phyloP scores from a whole-genome alignment of 2,329 filamentous ascomycete species.

The Aspergillus terreus region DNA sequence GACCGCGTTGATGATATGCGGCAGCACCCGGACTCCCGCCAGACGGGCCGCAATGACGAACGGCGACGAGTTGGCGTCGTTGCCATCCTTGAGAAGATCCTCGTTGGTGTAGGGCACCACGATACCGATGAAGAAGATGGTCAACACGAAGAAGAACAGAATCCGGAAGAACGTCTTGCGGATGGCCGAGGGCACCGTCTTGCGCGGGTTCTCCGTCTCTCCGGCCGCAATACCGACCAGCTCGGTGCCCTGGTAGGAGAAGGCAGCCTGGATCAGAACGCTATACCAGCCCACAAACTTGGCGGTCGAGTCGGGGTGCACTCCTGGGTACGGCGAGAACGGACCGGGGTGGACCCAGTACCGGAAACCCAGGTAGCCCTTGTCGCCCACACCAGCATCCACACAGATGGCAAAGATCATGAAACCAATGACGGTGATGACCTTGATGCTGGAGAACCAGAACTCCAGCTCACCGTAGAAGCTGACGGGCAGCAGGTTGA shows the following conservation, averaged over 20 bases:
- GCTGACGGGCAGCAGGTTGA: conserved; percentile 69
- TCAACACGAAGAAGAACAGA: conserved; percentile 52
- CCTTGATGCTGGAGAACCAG: conserved; percentile 74
- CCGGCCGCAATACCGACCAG: conserved; percentile 75
- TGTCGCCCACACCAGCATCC: conserved; percentile 65
- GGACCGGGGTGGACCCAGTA: conserved; percentile 68
- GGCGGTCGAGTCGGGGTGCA: conserved; percentile 37
- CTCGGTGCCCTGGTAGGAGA: conserved; percentile 59
- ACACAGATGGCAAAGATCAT: conserved; percentile 74
- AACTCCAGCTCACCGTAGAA: conserved; percentile 77
- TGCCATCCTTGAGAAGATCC: conserved; percentile 46
- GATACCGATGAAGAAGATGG: conserved; percentile 64
- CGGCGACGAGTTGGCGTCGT: conserved; percentile 34
- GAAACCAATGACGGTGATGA: conserved; percentile 70
- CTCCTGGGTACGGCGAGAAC: conserved; percentile 54
- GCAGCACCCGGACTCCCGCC: conserved; percentile 36
- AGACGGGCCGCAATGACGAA: conserved; percentile 43
- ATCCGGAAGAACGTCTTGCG: conserved; percentile 73
- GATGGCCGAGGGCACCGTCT: conserved; percentile 69
- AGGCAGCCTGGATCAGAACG: conserved; percentile 44
- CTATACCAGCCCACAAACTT: conserved; percentile 61
- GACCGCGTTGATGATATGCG: conserved; percentile 40
- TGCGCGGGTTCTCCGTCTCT: conserved; percentile 68
- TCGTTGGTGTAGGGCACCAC: conserved; percentile 61
- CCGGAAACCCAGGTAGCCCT: conserved; percentile 69